Base-by-base conservation (phyloP, 2,329 filamentous ascomycete genomes). In the Elsinoe necatrix region DNA sequence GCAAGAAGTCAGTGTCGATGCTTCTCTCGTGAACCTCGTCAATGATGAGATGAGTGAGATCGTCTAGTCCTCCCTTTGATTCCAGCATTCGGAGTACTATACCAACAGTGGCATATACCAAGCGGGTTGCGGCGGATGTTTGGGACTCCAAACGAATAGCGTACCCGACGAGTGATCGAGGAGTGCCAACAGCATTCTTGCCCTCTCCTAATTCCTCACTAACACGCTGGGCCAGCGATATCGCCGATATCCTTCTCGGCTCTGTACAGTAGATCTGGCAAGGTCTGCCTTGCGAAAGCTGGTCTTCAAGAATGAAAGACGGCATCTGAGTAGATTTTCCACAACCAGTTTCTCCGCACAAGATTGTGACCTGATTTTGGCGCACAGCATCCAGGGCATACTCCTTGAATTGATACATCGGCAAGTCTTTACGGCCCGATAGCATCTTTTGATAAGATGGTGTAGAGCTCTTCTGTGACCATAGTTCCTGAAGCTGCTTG, bases 51-150 rank as follows among this genome's bases (percentile, higher is more conserved):
- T 97, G 93, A 0, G 92, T 95, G 54, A 98, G 85, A 61, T 96
- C 92, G 57, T 83, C 81, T 42, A 98, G 80, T 57, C 95, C 87
- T 61, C 89, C 87, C 0, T 89, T 87, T 7, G 86, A 85, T 70
- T 98, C 93, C 12, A 98, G 78, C 92, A 98, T 97, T 25, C 93
- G 84, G 77, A 98, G 88, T n/a, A 98, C 89, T 58, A 98, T 95
- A 74, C 93, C 83, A 43, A 83, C 82, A 21, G 82, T 96, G 55
- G 93, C 93, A 71, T 90, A 98, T 4, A 97, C 83, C 23, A 98
- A 80, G 54, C 89, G 80, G 1, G 91, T 97, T 63, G 89, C 84
- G 27, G 83, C 80, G 14, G 84, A 86, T 0, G 86, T 87, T 64
- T 95, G 95, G 50, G 89, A 87, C 69, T 98, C 93, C 18, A 98